Base-by-base conservation (phyloP, 805 yeast species). In the Torulaspora gathmanii region DNA sequence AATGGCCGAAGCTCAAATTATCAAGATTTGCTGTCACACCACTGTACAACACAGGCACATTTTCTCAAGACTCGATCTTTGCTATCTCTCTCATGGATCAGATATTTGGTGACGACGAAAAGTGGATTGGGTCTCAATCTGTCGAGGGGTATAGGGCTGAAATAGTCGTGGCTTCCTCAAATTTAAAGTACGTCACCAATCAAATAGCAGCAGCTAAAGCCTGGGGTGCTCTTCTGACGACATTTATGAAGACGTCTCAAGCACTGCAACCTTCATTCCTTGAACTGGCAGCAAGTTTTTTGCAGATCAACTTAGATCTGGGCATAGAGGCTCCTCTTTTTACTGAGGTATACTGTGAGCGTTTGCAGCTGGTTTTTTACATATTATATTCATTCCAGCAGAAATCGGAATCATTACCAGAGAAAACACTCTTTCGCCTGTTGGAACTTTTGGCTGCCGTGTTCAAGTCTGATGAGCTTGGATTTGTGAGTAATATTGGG, bases 161-260 rank as follows among this genome's bases (percentile, higher is more conserved):
- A 31, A 72, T 87, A 4, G 63, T 75, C 2, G 70, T 73, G 1
- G 79, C 84, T 1, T 81, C 89, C 48, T 63, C 80, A 35, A 82
- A 82, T 54, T 58, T 80, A 39, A 87, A 87, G 50, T 74, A 72
- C 53, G 73, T 79, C 6, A 73, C 80, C 33, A 74, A 90, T 1
- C 95, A 88, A 56, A 70, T 82, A 12, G 70, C 78, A 3, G 76
- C 85, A 16, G 83, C 87, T 3, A 83, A 82, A 54, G 76, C 95
- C 0, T 80, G 86, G 75, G 89, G 91, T 40, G 88, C 93, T 1
- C 68, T 89, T 27, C 50, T 87, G 17, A 80, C 91, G 0, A 78
- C 91, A 0, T 82, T 69, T 55, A 74, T 84, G 47, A 75, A 68
- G 36, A 61, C 60, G 17, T 56, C 60, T 1, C 47, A 51, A 0